These are phyloP conservation scores for Termitomyces sp. DNA, from an alignment of 768 basidiomycete genomes.

Conservation along the genomic window DNA sequence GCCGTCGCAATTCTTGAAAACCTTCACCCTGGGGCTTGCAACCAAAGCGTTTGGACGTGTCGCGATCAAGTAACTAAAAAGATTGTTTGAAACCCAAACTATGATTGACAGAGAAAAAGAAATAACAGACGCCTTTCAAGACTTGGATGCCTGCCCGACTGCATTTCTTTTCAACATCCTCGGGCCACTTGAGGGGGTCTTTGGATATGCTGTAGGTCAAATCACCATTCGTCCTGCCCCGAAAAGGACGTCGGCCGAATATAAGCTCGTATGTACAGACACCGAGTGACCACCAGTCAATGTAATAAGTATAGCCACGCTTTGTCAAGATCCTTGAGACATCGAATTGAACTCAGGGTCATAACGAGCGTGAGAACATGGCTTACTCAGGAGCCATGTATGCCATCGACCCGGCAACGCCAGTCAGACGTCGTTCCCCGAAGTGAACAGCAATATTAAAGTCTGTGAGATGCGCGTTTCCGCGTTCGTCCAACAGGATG, in stretches of 20 bases:
- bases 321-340: constrained; percentile 69
- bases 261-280: constrained; percentile 91
- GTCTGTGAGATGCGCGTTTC: constrained; percentile 95
- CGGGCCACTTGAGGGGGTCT: constrained; percentile 86
- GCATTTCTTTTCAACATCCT: constrained; percentile 78
- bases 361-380: constrained; percentile 1
- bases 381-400: constrained; percentile 90
- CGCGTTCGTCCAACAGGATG: constrained; percentile 91
- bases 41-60: constrained; percentile 73
- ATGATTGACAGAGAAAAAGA: not conserved
- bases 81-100: constrained; percentile 5
- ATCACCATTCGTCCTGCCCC: constrained; percentile 90
- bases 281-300: constrained; percentile 97
- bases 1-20: constrained; percentile 69
- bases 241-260: constrained; percentile 88
- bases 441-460: constrained; percentile 99
- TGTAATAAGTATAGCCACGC: constrained; percentile 89
- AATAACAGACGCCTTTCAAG: constrained; percentile 64
- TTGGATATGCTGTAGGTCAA: constrained; percentile 90
- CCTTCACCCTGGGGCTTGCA: constrained; percentile 79
- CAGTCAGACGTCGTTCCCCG: constrained; percentile 79
- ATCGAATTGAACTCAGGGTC: constrained; percentile 3
- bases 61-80: constrained; percentile 79
- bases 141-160: constrained; percentile 74
- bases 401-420: constrained; percentile 97